phyloP scores from a whole-genome alignment of 441 rosid species.

The Adansonia gregorii region DNA sequence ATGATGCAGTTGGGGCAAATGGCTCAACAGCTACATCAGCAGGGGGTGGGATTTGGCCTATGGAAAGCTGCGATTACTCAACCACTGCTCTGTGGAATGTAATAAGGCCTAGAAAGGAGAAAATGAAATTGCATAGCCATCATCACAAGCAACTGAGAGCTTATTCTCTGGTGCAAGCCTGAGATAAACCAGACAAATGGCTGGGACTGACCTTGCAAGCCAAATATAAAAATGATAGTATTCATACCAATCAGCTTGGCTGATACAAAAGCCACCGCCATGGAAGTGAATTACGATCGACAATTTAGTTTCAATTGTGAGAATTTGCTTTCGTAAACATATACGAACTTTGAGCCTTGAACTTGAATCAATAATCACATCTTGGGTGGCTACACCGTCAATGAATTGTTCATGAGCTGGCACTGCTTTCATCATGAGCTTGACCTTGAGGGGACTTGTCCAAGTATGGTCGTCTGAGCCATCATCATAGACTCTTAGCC shows the following conservation, averaged over 20 bases:
- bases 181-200: constrained; percentile 46
- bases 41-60: too few relatives aligned
- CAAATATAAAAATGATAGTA: constrained; percentile 48
- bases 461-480: constrained; percentile 65
- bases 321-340: constrained; percentile 40
- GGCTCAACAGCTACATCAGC: too few relatives aligned
- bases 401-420: constrained; percentile 51
- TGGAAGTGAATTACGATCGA: constrained; percentile 63
- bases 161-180: constrained; percentile 62
- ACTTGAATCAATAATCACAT: constrained; percentile 37
- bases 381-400: constrained; percentile 52
- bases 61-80: too few relatives aligned
- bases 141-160: constrained; percentile 60
- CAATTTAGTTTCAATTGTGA: constrained; percentile 27
- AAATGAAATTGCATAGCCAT: constrained; percentile 37
- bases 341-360: constrained; percentile 47
- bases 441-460: constrained; percentile 62
- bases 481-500: constrained; percentile 57
- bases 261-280: constrained; percentile 73
- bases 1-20: too few relatives aligned
- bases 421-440: constrained; percentile 59
- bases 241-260: constrained; percentile 64
- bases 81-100: too few relatives aligned
- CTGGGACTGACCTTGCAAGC: constrained; percentile 42
- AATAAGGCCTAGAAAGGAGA: too few relatives aligned